Evolutionary conservation across 2,329 filamentous ascomycete genomes (phyloP), one percentile per base, ranked within the genome.

Genomic region (Grosmannia penicillata): DNA sequence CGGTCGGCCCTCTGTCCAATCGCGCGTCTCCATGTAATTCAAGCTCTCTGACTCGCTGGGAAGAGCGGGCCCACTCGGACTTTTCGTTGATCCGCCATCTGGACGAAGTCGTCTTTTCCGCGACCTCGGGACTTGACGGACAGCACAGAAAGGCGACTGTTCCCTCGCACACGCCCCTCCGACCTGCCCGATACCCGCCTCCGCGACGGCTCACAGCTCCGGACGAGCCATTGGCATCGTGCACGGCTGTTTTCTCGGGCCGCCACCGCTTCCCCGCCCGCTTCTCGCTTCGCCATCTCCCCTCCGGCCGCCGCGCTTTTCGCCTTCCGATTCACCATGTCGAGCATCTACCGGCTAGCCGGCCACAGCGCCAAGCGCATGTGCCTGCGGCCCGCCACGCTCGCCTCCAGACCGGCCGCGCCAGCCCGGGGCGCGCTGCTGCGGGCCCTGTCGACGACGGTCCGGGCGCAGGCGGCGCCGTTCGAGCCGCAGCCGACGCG

Each of bases 341-440:
- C 79, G 59, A 69, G 75, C 52, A 65, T 86, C 56, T 75, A 75
- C 62, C 76, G 82, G 61, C 69, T 86, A 56, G 78, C 78, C 59
- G 70, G 75, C 68, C 72, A 69, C 61, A 69, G 73, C 59, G 77
- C 77, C 60, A 78, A 73, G 63, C 75, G 78, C 52, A 63, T 81
- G 51, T 76, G 69, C 56, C 60, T 75, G 49, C 67, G 62, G 47
- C 65, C 56, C 45, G 38, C 44, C 28, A 33, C 18, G n/a, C 21
- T 17, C 8, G 19, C 33, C 8, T 22, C 19, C 10, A 11, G 21
- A n/a, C 21, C 11, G 11, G 25, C 13, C 13, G 14, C 26, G 14
- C 13, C 36, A n/a, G 18, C 36, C 3, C 11, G 15, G 4, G n/a
- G 33, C n/a, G 13, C 28, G n/a, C 31, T 46, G 51, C 55, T 65